A percentile compares a stretch with the other conserved stretches of the same genome.
These are phyloP conservation scores for Phialophora expanda DNA, from an alignment of 2,329 filamentous ascomycete genomes.

Conservation along the genomic window DNA sequence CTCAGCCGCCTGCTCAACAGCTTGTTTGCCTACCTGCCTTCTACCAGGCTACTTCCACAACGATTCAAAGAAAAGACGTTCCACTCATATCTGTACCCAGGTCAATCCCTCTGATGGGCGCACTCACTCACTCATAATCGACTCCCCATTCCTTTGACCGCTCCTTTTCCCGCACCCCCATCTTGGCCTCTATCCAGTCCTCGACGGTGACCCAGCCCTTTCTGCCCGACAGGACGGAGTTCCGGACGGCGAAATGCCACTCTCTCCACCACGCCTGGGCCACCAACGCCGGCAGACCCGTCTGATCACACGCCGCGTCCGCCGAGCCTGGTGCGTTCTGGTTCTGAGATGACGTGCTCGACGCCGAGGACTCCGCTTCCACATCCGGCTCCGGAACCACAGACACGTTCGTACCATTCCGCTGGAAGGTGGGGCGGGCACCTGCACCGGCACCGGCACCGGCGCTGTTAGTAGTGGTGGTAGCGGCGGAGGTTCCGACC, in stretches of 20 bases:
- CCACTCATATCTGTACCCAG: too few relatives aligned
- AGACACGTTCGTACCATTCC: not conserved
- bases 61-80: too few relatives aligned
- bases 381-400: not conserved
- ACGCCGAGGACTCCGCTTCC: not conserved
- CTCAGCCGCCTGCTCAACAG: too few relatives aligned
- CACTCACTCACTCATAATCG: constrained; percentile 13
- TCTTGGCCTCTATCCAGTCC: constrained; percentile 33
- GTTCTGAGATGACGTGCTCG: not conserved
- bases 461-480: not conserved
- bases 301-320: not conserved
- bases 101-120: too few relatives aligned
- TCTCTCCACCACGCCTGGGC: constrained; percentile 41
- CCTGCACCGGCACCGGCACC: not conserved
- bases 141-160: constrained; percentile 31
- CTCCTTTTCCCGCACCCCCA: constrained; percentile 31
- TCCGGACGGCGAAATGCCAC: constrained; percentile 38
- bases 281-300: constrained; percentile 17
- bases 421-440: not conserved
- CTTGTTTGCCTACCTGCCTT: not conserved
- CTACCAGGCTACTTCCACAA: too few relatives aligned
- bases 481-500: constrained; percentile 24
- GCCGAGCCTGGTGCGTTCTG: not conserved
- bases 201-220: constrained; percentile 35
- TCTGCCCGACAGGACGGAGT: constrained; percentile 28